Evolutionary conservation across 1,139 yeast genomes (phyloP).

Genomic region (Blastobotrys aristatus): DNA sequence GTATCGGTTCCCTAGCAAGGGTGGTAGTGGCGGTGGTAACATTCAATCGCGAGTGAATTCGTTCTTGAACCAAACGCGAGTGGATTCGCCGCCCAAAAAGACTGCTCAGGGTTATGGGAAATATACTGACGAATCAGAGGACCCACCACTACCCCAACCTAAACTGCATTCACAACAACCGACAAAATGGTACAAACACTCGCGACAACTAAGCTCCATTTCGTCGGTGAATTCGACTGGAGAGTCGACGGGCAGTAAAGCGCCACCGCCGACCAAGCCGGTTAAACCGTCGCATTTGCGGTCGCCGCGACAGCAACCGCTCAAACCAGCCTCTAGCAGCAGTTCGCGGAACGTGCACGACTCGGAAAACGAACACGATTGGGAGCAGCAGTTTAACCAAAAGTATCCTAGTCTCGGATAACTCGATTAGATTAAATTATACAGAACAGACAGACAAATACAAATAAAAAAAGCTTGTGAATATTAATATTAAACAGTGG

Average conservation of each 20-base stretch:
- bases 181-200: slow-evolving; percentile 15
- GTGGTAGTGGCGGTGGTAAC: neutral
- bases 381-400: slow-evolving; percentile 30
- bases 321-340: neutral
- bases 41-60: slow-evolving; percentile 65
- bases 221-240: slow-evolving; percentile 24
- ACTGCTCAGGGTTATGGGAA: slow-evolving; percentile 77
- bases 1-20: slow-evolving; percentile 10
- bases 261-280: slow-evolving; percentile 8
- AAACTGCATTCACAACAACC: neutral
- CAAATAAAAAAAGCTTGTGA: neutral
- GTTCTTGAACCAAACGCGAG: slow-evolving; percentile 41
- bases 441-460: neutral
- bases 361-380: slow-evolving; percentile 18
- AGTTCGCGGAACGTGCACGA: slow-evolving; percentile 1
- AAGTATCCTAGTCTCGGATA: slow-evolving; percentile 31
- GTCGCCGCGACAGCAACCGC: slow-evolving; percentile 13
- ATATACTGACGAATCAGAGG: slow-evolving; percentile 46
- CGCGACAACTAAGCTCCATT: slow-evolving; percentile 24
- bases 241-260: slow-evolving; percentile 9
- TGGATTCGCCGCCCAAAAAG: slow-evolving; percentile 45
- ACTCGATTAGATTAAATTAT: slow-evolving; percentile 1
- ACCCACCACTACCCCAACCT: neutral
- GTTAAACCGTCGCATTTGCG: slow-evolving; percentile 13
- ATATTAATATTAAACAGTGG: neutral